These are phyloP conservation scores for Cicer yamashitae DNA, from an alignment of 306 rosid genomes.

Conservation along the genomic window DNA sequence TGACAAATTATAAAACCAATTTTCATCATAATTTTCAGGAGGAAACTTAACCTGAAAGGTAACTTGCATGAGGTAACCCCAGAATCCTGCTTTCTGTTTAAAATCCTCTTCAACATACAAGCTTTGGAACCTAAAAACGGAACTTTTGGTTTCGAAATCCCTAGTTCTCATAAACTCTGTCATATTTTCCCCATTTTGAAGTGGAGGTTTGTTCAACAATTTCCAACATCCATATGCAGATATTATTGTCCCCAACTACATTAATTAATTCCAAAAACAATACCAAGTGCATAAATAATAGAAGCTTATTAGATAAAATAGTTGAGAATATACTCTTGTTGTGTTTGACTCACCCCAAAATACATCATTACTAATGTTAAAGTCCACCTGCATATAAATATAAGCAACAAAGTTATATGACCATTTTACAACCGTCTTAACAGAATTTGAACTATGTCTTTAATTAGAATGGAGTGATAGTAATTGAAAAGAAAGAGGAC, in stretches of 20 bases:
- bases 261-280: conserved; percentile 18
- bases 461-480: conserved; percentile 7
- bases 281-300: not conserved
- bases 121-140: conserved; percentile 49
- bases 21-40: not conserved
- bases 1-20: conserved; percentile 33
- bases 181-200: conserved; percentile 44
- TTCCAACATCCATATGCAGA: conserved; percentile 83
- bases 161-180: conserved; percentile 42
- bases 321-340: too few relatives aligned
- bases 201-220: conserved; percentile 41
- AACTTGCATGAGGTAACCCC: conserved; percentile 74
- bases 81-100: conserved; percentile 60
- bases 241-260: conserved; percentile 66
- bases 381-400: conserved; percentile 77
- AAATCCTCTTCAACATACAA: conserved; percentile 56
- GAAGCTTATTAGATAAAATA: conserved; percentile 1
- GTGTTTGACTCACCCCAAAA: conserved; percentile 63
- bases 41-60: conserved; percentile 61
- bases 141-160: conserved; percentile 50
- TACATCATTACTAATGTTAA: conserved; percentile 72
- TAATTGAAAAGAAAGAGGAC: conserved; percentile 20
- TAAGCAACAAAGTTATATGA: not conserved
- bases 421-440: too few relatives aligned
- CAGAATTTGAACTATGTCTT: too few relatives aligned